phyloP scores from a whole-genome alignment of 2,329 filamentous ascomycete genomes.

The Metarhizium anisopliae region DNA sequence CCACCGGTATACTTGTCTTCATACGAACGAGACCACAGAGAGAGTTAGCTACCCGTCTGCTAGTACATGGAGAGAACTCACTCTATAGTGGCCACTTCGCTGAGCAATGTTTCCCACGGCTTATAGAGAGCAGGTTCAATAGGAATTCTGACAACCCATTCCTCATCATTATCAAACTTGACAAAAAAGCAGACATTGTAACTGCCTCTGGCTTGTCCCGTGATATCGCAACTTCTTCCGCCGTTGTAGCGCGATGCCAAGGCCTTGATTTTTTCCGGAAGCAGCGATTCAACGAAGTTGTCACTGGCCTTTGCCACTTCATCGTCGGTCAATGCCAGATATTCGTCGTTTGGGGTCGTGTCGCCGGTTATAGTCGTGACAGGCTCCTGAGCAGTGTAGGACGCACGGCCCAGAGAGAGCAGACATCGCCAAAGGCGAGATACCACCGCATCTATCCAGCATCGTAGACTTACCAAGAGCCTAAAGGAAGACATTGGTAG shows the following conservation, averaged over 20 bases:
- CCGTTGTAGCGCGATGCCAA: slow-evolving; percentile 14
- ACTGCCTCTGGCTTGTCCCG: slow-evolving; percentile 11
- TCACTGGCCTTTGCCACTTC: slow-evolving; percentile 1
- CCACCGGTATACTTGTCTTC: slow-evolving; percentile 14
- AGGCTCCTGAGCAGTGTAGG: too few species aligned
- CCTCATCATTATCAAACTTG: slow-evolving; percentile 5
- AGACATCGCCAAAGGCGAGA: not conserved
- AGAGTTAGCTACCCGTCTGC: not conserved
- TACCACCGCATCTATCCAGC: not conserved
- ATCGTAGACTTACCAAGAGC: slow-evolving; percentile 1
- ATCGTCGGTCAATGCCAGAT: slow-evolving; percentile 3
- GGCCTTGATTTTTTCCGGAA: not conserved
- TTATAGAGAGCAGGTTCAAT: slow-evolving; percentile 2
- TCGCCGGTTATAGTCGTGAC: not conserved
- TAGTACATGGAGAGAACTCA: slow-evolving; percentile 4
- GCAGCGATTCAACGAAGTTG: slow-evolving; percentile 1
- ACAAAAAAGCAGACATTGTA: slow-evolving; percentile 17
- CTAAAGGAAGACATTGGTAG: not conserved
- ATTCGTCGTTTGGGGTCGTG: not conserved
- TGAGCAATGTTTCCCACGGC: not conserved
- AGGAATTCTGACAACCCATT: slow-evolving; percentile 1
- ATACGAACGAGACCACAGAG: slow-evolving; percentile 6
- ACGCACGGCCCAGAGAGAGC: not conserved
- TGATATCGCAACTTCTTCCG: slow-evolving; percentile 10
- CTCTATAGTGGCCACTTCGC: not conserved